phyloP scores from a whole-genome alignment of 2,329 filamentous ascomycete genomes.

The Verticillium isaacii region DNA sequence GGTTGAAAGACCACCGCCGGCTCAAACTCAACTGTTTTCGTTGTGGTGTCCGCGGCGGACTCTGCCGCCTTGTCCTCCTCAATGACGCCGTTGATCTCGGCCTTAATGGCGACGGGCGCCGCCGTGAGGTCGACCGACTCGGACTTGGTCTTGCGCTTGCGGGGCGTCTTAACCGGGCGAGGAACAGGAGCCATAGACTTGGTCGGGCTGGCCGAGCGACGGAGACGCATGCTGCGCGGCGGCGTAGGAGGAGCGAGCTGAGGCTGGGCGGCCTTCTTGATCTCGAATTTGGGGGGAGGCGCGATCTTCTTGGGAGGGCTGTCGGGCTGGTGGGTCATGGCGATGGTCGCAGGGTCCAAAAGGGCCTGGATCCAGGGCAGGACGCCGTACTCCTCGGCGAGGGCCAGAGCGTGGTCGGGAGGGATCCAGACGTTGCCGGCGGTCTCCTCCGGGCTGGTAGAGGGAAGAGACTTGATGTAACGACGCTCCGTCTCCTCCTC shows the following conservation, averaged over 20 bases:
- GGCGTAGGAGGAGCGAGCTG: slow-evolving; percentile 46
- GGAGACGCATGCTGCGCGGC: slow-evolving; percentile 41
- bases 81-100: slow-evolving; percentile 20
- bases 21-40: slow-evolving; percentile 45
- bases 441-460: slow-evolving; percentile 85
- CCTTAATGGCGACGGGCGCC: slow-evolving; percentile 14
- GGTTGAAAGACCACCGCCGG: slow-evolving; percentile 43
- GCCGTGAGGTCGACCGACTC: slow-evolving; percentile 32
- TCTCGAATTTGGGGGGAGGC: slow-evolving; percentile 75
- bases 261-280: slow-evolving; percentile 35
- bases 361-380: slow-evolving; percentile 86
- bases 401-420: slow-evolving; percentile 70
- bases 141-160: slow-evolving; percentile 47
- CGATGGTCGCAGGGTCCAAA: slow-evolving; percentile 79
- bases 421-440: slow-evolving; percentile 97
- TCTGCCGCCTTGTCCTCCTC: slow-evolving; percentile 21
- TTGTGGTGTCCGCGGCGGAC: slow-evolving; percentile 24
- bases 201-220: slow-evolving; percentile 54
- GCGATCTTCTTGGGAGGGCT: slow-evolving; percentile 72
- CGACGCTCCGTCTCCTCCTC: slow-evolving; percentile 75
- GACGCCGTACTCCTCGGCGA: slow-evolving; percentile 86
- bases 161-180: slow-evolving; percentile 34
- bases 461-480: slow-evolving; percentile 77
- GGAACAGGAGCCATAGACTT: slow-evolving; percentile 32
- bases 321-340: slow-evolving; percentile 49